phyloP scores from a whole-genome alignment of 1,284 basidiomycete genomes.

The Fomes fomentarius region DNA sequence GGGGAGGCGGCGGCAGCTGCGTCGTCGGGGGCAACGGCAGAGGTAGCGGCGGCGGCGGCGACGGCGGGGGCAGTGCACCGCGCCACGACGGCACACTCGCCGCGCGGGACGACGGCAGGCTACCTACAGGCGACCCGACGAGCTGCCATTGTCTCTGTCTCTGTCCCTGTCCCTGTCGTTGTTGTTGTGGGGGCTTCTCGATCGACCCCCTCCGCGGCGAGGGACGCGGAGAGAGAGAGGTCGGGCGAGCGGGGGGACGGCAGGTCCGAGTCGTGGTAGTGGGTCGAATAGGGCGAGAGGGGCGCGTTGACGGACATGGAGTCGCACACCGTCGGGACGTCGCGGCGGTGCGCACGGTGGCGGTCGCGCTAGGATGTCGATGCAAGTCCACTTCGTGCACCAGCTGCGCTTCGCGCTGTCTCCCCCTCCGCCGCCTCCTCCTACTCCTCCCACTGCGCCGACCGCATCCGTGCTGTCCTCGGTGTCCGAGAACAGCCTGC shows the following conservation, averaged over 20 bases:
- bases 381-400: too few species aligned
- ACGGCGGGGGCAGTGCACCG: too few species aligned
- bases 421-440: too few species aligned
- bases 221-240: not conserved
- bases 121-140: slow-evolving; percentile 13
- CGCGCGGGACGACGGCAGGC: slow-evolving; percentile 10
- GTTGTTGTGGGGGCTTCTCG: slow-evolving; percentile 6
- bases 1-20: not conserved
- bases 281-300: slow-evolving; percentile 8
- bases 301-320: slow-evolving; percentile 14
- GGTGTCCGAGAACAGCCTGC: not conserved
- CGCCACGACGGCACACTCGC: too few species aligned
- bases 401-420: too few species aligned
- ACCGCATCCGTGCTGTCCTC: too few species aligned
- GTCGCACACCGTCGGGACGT: slow-evolving; percentile 4
- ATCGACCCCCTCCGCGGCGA: slow-evolving; percentile 3
- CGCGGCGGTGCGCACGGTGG: too few species aligned
- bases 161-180: too few species aligned
- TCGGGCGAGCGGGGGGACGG: not conserved
- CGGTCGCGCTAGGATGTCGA: too few species aligned
- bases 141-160: not conserved
- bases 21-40: not conserved
- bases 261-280: too few species aligned
- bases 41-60: not conserved
- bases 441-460: too few species aligned